Conservation (phyloP, 345 rosid species). For the Turritis glabra region DNA sequence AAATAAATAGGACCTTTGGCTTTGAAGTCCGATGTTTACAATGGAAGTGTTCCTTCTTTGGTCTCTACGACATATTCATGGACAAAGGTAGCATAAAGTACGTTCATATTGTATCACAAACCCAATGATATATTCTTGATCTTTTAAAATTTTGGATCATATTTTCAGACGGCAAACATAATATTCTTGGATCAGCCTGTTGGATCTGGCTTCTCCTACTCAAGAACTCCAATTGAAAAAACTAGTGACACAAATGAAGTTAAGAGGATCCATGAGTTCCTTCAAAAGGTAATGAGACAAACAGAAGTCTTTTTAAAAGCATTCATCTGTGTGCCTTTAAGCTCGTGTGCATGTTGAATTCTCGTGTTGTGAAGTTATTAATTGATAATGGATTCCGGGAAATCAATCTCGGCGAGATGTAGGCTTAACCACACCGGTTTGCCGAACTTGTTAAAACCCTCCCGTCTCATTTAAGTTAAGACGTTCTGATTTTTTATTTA, state of each 20-base stretch:
- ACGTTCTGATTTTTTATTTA: background rate
- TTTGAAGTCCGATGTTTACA: constrained; percentile 46
- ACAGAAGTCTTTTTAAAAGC: background rate
- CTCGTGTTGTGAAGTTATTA: background rate
- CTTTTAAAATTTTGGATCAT: constrained; percentile 31
- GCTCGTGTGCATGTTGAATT: background rate
- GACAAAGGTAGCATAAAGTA: constrained; percentile 54
- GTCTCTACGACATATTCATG: constrained; percentile 58
- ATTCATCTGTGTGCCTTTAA: background rate
- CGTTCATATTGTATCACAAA: constrained; percentile 35
- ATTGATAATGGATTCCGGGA: background rate
- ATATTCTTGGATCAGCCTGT: constrained; percentile 49
- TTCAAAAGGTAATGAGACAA: constrained; percentile 43
- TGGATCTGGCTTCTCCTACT: constrained; percentile 73
- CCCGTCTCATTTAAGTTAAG: background rate
- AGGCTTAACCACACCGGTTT: background rate
- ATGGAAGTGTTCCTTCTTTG: constrained; percentile 60
- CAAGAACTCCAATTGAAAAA: constrained; percentile 37
- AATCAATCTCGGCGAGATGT: background rate
- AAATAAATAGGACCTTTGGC: constrained; percentile 52
- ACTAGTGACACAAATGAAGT: constrained; percentile 48
- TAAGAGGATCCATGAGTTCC: constrained; percentile 46
- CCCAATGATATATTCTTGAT: background rate
- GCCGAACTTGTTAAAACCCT: background rate
- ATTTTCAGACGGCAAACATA: constrained; percentile 7